These are phyloP conservation scores for Pleurostoma richardsiae DNA, from an alignment of 2,329 filamentous ascomycete genomes.

Conservation along the genomic window DNA sequence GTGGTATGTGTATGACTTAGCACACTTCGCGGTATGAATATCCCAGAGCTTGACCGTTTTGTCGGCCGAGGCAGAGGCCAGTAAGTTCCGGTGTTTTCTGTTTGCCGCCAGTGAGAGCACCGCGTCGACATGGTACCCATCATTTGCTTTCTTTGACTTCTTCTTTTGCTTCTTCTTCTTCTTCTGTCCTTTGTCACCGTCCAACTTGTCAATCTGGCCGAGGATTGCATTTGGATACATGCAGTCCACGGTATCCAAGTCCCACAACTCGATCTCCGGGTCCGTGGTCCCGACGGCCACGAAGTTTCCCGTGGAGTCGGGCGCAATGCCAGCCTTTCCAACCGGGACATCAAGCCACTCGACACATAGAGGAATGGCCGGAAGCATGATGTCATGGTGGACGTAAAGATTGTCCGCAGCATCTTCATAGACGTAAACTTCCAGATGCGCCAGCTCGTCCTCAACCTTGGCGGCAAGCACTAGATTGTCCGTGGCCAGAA, in stretches of 20 bases:
- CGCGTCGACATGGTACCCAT: constrained; percentile 89
- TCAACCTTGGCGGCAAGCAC: constrained; percentile 90
- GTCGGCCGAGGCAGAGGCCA: constrained; percentile 93
- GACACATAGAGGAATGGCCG: constrained; percentile 88
- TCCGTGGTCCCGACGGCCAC: constrained; percentile 96
- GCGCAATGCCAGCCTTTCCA: constrained; percentile 58
- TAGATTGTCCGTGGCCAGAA: constrained; percentile 88
- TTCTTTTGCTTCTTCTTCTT: constrained; percentile 85
- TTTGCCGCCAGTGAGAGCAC: constrained; percentile 90
- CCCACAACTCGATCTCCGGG: constrained; percentile 98
- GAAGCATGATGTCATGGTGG: constrained; percentile 98
- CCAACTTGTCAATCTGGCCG: constrained; percentile 60
- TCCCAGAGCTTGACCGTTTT: constrained; percentile 99
- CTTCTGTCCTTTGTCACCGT: constrained; percentile 62
- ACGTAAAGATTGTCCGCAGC: constrained; percentile 94
- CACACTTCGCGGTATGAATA: constrained; percentile 83
- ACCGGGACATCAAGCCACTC: constrained; percentile 97
- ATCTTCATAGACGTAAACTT: constrained; percentile 97
- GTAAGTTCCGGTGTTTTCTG: constrained; percentile 85
- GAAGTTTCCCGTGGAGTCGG: constrained; percentile 75
- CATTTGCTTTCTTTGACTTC: constrained; percentile 83
- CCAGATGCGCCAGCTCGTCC: constrained; percentile 92
- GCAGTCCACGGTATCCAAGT: constrained; percentile 90
- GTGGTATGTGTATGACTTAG: constrained; percentile 93
- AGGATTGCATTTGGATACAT: constrained; percentile 98